A percentile compares a stretch with the other conserved stretches of the same genome.
Conservation (phyloP, 2,329 filamentous ascomycete species). For the Fusarium sp. region DNA sequence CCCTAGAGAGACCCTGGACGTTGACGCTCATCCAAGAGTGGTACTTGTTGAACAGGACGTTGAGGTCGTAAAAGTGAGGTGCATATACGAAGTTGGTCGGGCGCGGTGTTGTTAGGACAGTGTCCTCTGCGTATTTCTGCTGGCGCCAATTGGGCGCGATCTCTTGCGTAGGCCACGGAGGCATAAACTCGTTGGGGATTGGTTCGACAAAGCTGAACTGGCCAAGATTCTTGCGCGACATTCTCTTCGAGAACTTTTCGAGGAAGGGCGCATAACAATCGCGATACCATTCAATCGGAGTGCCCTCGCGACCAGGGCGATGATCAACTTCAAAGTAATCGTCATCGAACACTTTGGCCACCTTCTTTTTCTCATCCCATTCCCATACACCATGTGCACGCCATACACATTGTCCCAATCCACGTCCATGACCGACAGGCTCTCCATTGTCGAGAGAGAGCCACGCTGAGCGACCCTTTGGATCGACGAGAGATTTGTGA, state of each 20-base stretch:
- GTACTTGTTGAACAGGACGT: slow-evolving; percentile 51
- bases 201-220: slow-evolving; percentile 52
- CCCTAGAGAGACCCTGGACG: slow-evolving; percentile 52
- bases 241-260: slow-evolving; percentile 47
- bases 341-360: slow-evolving; percentile 39
- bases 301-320: slow-evolving; percentile 48
- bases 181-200: slow-evolving; percentile 53
- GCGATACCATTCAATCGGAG: slow-evolving; percentile 52
- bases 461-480: slow-evolving; percentile 50
- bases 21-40: slow-evolving; percentile 51
- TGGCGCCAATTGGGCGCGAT: slow-evolving; percentile 10
- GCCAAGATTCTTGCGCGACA: slow-evolving; percentile 43
- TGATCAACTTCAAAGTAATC: slow-evolving; percentile 53
- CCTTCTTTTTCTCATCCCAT: slow-evolving; percentile 46
- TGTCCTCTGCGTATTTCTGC: slow-evolving; percentile 44
- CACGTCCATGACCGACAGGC: slow-evolving; percentile 19
- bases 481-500: slow-evolving; percentile 48
- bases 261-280: slow-evolving; percentile 55
- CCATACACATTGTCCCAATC: slow-evolving; percentile 52
- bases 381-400: slow-evolving; percentile 51
- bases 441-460: slow-evolving; percentile 36
- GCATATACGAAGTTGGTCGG: slow-evolving; percentile 51
- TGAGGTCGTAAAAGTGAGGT: slow-evolving; percentile 55
- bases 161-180: slow-evolving; percentile 46
- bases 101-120: slow-evolving; percentile 40